Percentiles rank a stretch among this genome's conserved stretches.
These are phyloP conservation scores for Prunella vulgaris DNA, from an alignment of 257 asterid genomes.

Conservation along the genomic window DNA sequence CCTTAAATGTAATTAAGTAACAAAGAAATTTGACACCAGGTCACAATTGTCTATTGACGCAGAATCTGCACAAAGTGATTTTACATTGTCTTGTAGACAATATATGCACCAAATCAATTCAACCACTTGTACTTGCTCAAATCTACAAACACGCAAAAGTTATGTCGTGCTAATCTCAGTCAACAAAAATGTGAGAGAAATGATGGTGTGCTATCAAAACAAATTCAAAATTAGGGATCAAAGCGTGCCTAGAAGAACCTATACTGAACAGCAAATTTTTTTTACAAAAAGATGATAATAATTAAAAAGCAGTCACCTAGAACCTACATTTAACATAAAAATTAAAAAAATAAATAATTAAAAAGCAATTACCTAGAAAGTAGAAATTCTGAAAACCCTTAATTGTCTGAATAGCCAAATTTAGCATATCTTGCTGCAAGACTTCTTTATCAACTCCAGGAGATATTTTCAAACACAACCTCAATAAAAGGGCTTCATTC, in stretches of 20 bases:
- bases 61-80: neutral
- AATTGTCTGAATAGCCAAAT: slow-evolving; percentile 30
- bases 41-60: no score
- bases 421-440: slow-evolving; percentile 15
- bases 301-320: no score
- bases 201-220: slow-evolving; percentile 3
- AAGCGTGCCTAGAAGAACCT: slow-evolving; percentile 8
- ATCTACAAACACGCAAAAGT: slow-evolving; percentile 9
- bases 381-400: slow-evolving; percentile 31
- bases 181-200: neutral
- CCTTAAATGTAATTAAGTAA: neutral
- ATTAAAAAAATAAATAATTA: neutral
- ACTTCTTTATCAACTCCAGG: slow-evolving; percentile 12
- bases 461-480: slow-evolving; percentile 27
- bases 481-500: slow-evolving; percentile 27
- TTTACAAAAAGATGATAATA: neutral
- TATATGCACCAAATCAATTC: slow-evolving; percentile 8
- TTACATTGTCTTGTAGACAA: slow-evolving; percentile 12
- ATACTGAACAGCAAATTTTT: slow-evolving; percentile 15
- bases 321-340: slow-evolving; percentile 6
- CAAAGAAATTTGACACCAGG: neutral
- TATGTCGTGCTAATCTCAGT: slow-evolving; percentile 10
- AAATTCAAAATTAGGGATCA: slow-evolving; percentile 5
- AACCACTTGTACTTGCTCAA: neutral
- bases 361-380: slow-evolving; percentile 24